Base-by-base conservation (phyloP, 148 eudicot genomes). In the Selenicereus undatus region DNA sequence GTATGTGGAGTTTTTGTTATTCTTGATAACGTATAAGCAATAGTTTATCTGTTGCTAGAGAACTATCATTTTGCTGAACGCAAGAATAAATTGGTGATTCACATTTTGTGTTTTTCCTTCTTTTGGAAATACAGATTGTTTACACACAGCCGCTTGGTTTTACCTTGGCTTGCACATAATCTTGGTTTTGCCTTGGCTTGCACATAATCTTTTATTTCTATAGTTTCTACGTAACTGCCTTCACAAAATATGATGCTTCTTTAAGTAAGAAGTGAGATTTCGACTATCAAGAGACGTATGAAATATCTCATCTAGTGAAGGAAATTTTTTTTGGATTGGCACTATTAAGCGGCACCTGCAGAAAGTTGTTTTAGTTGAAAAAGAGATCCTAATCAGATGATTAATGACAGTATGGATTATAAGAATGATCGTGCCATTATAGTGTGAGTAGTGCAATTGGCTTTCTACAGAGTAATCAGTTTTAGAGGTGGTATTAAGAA, bases 1-100 rank as follows among this genome's bases (percentile, higher is more conserved):
- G 85, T 83, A 79, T 52, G 79, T 39, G 27, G 16, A 18, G 21
- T 65, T 32, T 32, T 32, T 77, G 26, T 10, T n/a, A 64, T 64
- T 42, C 1, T 24, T 39, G 3, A 7, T 39, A 7, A 1, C 26
- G 62, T 71, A 48, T 62, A 22, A 54, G 22, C 35, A 20, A 62
- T 9, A 60, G 20, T 35, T 12, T 3, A 62, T 70, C 27, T 66
- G 11, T 54, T 5, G 29, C 7, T 20, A 43, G 35, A 20, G 62
- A 22, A 48, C 39, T 71, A 17, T 10, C 43, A 43, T 45, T 4
- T 22, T 27, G 71, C 50, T 39, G 58, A 69, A 26, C 35, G 17
- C 54, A 27, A 76, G 22, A 30, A 27, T 50, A 22, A 1, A 64
- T 22, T 22, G 29, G 16, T 17, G 35, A 18, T 18, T 71, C 71